A percentile compares a stretch with the other conserved stretches of the same genome.
Conservation (phyloP, 1,139 yeast genomes). For the Zygoascus meyerae region DNA sequence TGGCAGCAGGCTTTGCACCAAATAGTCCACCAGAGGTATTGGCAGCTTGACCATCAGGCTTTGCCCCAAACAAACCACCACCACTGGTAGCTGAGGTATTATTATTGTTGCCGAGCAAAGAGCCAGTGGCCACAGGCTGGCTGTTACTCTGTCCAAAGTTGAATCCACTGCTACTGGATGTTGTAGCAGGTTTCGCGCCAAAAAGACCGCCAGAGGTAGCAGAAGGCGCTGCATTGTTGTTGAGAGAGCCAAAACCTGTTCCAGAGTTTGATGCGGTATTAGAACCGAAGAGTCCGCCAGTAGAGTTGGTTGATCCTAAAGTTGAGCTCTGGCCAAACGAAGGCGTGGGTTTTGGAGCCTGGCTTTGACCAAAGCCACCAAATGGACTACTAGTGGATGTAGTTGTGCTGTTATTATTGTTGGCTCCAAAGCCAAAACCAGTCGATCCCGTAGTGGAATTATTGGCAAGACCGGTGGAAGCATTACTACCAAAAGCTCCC, state of each 20-base stretch:
- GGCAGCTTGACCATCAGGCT: constrained; percentile 19
- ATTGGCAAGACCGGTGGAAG: constrained; percentile 1
- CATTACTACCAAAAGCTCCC: constrained; percentile 16
- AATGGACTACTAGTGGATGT: constrained; percentile 25
- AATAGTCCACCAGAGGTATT: constrained; percentile 23
- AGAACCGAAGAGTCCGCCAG: constrained; percentile 33
- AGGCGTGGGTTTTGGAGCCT: constrained; percentile 2
- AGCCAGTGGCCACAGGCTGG: constrained; percentile 20
- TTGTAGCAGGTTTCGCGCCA: constrained; percentile 28
- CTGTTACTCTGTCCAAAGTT: constrained; percentile 9
- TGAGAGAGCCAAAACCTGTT: constrained; percentile 23
- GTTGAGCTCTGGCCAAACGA: constrained; percentile 8
- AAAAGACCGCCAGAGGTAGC: constrained; percentile 23
- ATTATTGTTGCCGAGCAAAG: constrained; percentile 25
- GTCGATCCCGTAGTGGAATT: not conserved
- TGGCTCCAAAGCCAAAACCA: constrained; percentile 8
- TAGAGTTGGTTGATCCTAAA: constrained; percentile 12
- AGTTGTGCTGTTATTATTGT: constrained; percentile 16
- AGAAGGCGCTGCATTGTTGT: constrained; percentile 9
- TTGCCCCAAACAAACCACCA: constrained; percentile 35
- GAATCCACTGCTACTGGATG: constrained; percentile 15
- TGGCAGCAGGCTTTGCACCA: constrained; percentile 15
- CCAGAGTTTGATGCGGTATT: constrained; percentile 24
- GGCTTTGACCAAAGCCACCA: constrained; percentile 34
- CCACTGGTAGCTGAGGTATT: constrained; percentile 19